Evolutionary conservation across 768 basidiomycete genomes (phyloP).

Genomic region (Hygrophoropsis aurantiaca): DNA sequence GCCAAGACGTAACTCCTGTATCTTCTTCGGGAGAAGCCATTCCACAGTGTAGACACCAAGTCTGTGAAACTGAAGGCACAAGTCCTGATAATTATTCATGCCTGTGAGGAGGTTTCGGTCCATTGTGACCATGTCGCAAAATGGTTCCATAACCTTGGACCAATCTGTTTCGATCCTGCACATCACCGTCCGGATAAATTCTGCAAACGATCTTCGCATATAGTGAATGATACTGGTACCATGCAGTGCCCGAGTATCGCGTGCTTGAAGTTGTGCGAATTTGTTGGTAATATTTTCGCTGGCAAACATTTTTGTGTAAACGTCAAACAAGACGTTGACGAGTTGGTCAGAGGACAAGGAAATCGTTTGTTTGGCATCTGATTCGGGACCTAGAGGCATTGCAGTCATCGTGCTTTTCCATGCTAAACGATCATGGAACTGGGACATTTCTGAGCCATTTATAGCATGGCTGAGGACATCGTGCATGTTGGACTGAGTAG

Average conservation of each 20-base stretch:
- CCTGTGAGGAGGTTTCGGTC: constrained; percentile 21
- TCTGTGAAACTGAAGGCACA: constrained; percentile 44
- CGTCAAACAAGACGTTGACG: constrained; percentile 18
- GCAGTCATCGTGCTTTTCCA: constrained; percentile 20
- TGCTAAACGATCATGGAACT: constrained; percentile 22
- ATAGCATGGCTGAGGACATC: constrained; percentile 14
- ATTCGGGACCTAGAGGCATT: neutral
- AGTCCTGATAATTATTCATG: constrained; percentile 43
- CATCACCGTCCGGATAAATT: constrained; percentile 43
- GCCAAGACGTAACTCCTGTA: constrained; percentile 8
- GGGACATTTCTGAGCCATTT: neutral
- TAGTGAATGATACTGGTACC: constrained; percentile 39
- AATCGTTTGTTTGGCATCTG: neutral
- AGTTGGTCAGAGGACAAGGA: constrained; percentile 24
- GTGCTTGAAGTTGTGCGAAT: constrained; percentile 8
- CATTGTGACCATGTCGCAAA: constrained; percentile 18
- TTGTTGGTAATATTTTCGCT: constrained; percentile 30
- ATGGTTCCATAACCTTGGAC: constrained; percentile 36
- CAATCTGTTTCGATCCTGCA: constrained; percentile 39
- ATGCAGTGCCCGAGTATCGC: neutral
- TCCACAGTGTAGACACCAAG: constrained; percentile 35
- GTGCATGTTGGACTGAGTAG: constrained; percentile 25
- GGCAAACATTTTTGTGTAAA: constrained; percentile 30
- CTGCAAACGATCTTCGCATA: constrained; percentile 46
- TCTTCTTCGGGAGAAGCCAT: constrained; percentile 13